Evolutionary conservation across 768 basidiomycete species (phyloP).

Genomic region (Lepiota venenata): DNA sequence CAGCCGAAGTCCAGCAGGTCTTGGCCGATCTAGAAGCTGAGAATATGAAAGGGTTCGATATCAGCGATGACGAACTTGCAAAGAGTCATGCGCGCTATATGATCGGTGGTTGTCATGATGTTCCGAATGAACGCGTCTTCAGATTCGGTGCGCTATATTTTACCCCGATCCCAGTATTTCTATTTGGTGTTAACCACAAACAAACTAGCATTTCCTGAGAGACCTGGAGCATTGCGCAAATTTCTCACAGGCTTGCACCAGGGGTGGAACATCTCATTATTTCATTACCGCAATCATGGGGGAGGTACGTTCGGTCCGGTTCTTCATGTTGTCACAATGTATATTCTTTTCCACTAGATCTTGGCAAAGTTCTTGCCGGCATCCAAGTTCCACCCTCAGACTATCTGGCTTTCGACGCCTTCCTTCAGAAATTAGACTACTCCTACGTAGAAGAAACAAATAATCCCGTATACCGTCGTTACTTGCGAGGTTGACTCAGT

Average conservation of each 20-base stretch:
- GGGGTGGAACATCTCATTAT: slow-evolving; percentile 94
- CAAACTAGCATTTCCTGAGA: slow-evolving; percentile 85
- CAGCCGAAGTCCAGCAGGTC: slow-evolving; percentile 61
- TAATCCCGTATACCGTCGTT: slow-evolving; percentile 80
- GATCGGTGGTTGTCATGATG: slow-evolving; percentile 80
- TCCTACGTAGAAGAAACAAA: slow-evolving; percentile 91
- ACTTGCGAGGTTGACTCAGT: slow-evolving; percentile 40
- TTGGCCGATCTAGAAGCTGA: slow-evolving; percentile 55
- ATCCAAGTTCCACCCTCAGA: slow-evolving; percentile 84
- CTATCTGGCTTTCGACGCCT: slow-evolving; percentile 63
- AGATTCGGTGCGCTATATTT: slow-evolving; percentile 72
- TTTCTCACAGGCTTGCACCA: slow-evolving; percentile 81
- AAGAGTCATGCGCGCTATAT: slow-evolving; percentile 95
- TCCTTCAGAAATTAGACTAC: slow-evolving; percentile 79
- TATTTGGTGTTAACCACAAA: too few relatives aligned
- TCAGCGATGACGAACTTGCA: slow-evolving; percentile 93
- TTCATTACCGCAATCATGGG: slow-evolving; percentile 98
- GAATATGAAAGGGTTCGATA: slow-evolving; percentile 84
- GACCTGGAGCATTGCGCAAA: slow-evolving; percentile 86
- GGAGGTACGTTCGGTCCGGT: slow-evolving; percentile 58
- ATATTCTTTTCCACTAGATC: slow-evolving; percentile 44
- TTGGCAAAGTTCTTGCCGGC: slow-evolving; percentile 91
- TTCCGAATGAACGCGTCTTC: slow-evolving; percentile 85
- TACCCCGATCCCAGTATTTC: not conserved
- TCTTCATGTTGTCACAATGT: not conserved